Evolutionary conservation across 345 rosid species (phyloP), one percentile per base, ranked within the genome.

Genomic region (Euclidium syriacum): DNA sequence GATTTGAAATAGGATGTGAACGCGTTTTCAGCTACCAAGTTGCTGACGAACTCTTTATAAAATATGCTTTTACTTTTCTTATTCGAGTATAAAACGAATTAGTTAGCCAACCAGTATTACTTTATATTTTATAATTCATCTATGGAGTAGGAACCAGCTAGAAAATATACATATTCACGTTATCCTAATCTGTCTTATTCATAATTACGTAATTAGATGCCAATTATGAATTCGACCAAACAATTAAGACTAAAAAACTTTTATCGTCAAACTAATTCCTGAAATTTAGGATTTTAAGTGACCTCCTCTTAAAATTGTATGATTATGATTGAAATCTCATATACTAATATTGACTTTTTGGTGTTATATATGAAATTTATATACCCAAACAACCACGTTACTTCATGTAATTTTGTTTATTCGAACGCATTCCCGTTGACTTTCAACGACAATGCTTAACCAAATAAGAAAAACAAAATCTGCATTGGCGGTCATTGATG

Each of bases 1-100:
- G 29, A 46, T 55, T 9, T 23, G 32, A 9, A 14, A 16, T 19
- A 16, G 5, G 25, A 39, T 30, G 19, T 52, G 29, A 24, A 65
- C 54, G 64, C 64, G 71, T 35, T 55, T 56, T 10, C 17, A 55
- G 50, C 47, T 27, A 50, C 11, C 23, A 29, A 51, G 24, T 30
- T 42, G 29, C 19, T 18, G 30, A 58, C 20, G 11, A 39, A 57
- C 9, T 34, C 9, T 38, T 7, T 24, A 23, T 43, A 60, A 7
- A 33, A 6, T 40, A 18, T 11, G 26, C 11, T 15, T n/a, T 30
- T 7, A 17, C 6, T 46, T 14, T 20, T 23, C 24, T 32, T 22
- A 23, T 34, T 49, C n/a, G 17, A 25, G 24, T 62, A 12, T 9
- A 2, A 38, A 57, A 38, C 11, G 26, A 44, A 53, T 33, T 53